A percentile compares a stretch with the other conserved stretches of the same genome.
phyloP scores from a whole-genome alignment of 805 yeast genomes.

The Candida sphagnicola region DNA sequence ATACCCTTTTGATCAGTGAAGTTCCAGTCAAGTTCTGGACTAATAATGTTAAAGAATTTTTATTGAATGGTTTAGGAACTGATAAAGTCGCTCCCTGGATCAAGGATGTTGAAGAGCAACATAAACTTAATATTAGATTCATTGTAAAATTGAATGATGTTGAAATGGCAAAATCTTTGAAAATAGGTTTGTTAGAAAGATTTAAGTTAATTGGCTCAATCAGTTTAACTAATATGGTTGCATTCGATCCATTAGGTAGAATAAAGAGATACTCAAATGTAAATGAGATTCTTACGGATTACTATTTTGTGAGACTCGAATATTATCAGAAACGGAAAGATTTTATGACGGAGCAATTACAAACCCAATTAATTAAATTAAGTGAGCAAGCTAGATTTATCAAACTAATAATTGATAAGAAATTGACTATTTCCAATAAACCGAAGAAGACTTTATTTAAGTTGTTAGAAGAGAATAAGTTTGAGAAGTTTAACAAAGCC shows the following conservation, averaged over 20 bases:
- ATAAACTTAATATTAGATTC: slow-evolving; percentile 75
- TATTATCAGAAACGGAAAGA: slow-evolving; percentile 91
- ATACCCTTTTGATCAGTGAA: slow-evolving; percentile 84
- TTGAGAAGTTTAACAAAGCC: slow-evolving; percentile 71
- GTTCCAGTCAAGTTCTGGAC: slow-evolving; percentile 94
- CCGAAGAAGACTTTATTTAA: slow-evolving; percentile 60
- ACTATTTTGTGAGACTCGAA: slow-evolving; percentile 81
- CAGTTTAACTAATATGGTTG: slow-evolving; percentile 85
- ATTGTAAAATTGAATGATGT: slow-evolving; percentile 68
- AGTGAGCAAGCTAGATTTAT: slow-evolving; percentile 87
- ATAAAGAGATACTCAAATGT: slow-evolving; percentile 77
- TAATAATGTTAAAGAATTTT: slow-evolving; percentile 78
- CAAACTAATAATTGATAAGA: slow-evolving; percentile 78
- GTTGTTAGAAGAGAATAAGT: slow-evolving; percentile 59
- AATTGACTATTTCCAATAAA: slow-evolving; percentile 69
- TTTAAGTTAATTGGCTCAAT: slow-evolving; percentile 73
- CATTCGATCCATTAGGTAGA: slow-evolving; percentile 86
- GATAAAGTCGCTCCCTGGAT: slow-evolving; percentile 82
- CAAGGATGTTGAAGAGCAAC: slow-evolving; percentile 93
- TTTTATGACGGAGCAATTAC: slow-evolving; percentile 59
- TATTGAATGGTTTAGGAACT: slow-evolving; percentile 71
- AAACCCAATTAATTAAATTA: slow-evolving; percentile 70
- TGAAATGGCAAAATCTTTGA: slow-evolving; percentile 77
- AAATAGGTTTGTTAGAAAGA: slow-evolving; percentile 76
- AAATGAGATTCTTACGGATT: slow-evolving; percentile 77